These are phyloP conservation scores for Ophiocordyceps camponoti-floridani DNA, from an alignment of 2,329 filamentous ascomycete species.

Conservation along the genomic window DNA sequence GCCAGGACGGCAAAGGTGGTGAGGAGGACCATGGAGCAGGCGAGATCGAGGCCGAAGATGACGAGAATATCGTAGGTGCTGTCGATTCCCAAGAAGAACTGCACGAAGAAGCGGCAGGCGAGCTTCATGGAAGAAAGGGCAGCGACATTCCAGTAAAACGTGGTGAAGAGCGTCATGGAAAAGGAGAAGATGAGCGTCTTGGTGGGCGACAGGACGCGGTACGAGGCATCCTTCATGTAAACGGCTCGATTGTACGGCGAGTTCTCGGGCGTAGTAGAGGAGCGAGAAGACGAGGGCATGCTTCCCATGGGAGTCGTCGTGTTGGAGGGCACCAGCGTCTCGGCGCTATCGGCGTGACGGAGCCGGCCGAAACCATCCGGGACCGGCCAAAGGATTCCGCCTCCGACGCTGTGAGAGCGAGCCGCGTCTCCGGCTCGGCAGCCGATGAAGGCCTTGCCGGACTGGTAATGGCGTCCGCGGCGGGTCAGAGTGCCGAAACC, in stretches of 20 bases:
- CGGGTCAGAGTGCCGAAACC: slow-evolving; percentile 33
- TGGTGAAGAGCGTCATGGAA: slow-evolving; percentile 24
- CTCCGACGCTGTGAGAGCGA: slow-evolving; percentile 1
- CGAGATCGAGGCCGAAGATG: slow-evolving; percentile 22
- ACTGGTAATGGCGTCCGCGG: slow-evolving; percentile 22
- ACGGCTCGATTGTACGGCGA: slow-evolving; percentile 37
- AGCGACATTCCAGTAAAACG: slow-evolving; percentile 31
- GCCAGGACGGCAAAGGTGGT: slow-evolving; percentile 25
- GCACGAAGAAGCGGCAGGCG: slow-evolving; percentile 15
- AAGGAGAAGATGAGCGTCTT: slow-evolving; percentile 31
- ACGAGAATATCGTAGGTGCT: slow-evolving; percentile 13
- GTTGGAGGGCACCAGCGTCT: too few species aligned
- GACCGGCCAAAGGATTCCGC: neutral
- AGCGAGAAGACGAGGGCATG: neutral
- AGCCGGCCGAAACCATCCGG: neutral
- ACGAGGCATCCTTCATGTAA: slow-evolving; percentile 29
- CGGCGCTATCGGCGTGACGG: neutral
- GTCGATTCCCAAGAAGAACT: slow-evolving; percentile 6
- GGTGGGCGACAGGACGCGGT: slow-evolving; percentile 27
- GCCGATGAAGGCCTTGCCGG: slow-evolving; percentile 31
- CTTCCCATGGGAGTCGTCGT: too few species aligned
- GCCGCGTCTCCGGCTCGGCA: slow-evolving; percentile 28
- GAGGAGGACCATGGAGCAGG: slow-evolving; percentile 10
- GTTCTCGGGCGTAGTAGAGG: neutral
- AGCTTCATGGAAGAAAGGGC: slow-evolving; percentile 29